These are phyloP conservation scores for Larix kaempferi DNA, from an alignment of 75 land plant genomes.

Conservation along the genomic window DNA sequence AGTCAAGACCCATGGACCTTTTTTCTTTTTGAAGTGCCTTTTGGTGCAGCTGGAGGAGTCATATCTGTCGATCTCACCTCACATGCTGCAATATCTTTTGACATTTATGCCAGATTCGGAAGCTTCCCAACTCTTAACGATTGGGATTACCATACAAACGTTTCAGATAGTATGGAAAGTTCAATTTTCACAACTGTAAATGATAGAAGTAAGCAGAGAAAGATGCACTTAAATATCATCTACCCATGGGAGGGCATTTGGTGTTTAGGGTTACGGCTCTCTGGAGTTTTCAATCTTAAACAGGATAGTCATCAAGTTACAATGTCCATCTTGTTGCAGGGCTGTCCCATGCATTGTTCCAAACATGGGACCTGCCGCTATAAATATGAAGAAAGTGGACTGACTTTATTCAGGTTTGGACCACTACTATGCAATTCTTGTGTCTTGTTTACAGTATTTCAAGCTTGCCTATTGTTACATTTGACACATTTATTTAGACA, in stretches of 20 bases:
- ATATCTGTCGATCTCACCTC: slow-evolving; percentile 46
- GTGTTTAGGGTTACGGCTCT: slow-evolving; percentile 50
- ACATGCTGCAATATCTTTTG: slow-evolving; percentile 24
- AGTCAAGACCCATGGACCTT: slow-evolving; percentile 47
- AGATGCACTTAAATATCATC: slow-evolving; percentile 51
- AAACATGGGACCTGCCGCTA: slow-evolving; percentile 59
- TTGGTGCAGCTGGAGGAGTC: slow-evolving; percentile 77
- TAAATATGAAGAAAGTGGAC: slow-evolving; percentile 71
- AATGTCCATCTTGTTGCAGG: slow-evolving; percentile 66
- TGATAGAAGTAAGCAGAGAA: slow-evolving; percentile 18
- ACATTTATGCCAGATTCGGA: slow-evolving; percentile 62
- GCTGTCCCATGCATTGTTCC: slow-evolving; percentile 69
- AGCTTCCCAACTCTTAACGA: slow-evolving; percentile 48
- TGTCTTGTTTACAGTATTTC: neutral
- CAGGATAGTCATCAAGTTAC: slow-evolving; percentile 10
- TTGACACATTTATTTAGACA: neutral
- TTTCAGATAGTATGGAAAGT: slow-evolving; percentile 16
- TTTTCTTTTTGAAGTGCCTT: slow-evolving; percentile 63
- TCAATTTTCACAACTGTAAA: slow-evolving; percentile 24
- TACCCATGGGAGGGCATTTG: slow-evolving; percentile 77
- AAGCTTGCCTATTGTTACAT: neutral
- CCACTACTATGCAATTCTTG: neutral
- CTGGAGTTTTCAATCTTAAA: neutral
- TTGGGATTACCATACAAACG: slow-evolving; percentile 63
- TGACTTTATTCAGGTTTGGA: slow-evolving; percentile 61